Conservation (phyloP, 2,329 filamentous ascomycete species). For the Aspergillus latus region DNA sequence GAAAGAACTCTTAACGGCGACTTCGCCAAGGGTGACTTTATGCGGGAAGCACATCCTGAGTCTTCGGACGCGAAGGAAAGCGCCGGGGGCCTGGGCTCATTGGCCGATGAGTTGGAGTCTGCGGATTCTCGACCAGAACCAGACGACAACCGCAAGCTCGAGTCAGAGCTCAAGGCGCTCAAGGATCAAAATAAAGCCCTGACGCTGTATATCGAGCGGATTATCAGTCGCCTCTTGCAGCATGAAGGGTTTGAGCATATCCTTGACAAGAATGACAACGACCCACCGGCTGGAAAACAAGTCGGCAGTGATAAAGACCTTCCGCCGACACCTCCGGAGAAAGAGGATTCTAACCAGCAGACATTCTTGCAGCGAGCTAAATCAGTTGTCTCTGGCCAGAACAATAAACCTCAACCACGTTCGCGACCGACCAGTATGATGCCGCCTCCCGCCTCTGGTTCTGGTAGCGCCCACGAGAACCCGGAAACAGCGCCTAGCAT, state of each 20-base stretch:
- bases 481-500: constrained; percentile 51
- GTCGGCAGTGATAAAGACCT: constrained; percentile 71
- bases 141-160: constrained; percentile 65
- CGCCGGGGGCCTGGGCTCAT: constrained; percentile 50
- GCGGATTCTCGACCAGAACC: constrained; percentile 61
- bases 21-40: constrained; percentile 78
- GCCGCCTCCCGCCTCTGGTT: constrained; percentile 31
- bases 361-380: constrained; percentile 61
- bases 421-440: constrained; percentile 49
- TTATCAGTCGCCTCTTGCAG: constrained; percentile 90
- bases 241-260: constrained; percentile 95
- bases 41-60: constrained; percentile 53
- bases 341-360: constrained; percentile 42
- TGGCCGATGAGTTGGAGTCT: constrained; percentile 87
- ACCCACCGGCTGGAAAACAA: constrained; percentile 33
- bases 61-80: constrained; percentile 46
- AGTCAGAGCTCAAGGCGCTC: constrained; percentile 73
- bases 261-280: constrained; percentile 71
- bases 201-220: constrained; percentile 97
- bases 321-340: constrained; percentile 67
- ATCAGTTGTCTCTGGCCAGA: constrained; percentile 54
- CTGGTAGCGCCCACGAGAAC: constrained; percentile 44
- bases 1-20: constrained; percentile 96
- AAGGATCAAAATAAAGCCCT: constrained; percentile 97
- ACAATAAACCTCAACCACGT: constrained; percentile 40